Percentiles rank a stretch among this genome's conserved stretches.
Evolutionary conservation across 2,329 filamentous ascomycete genomes (phyloP).

Genomic region (Pseudohalonectria lignicola): DNA sequence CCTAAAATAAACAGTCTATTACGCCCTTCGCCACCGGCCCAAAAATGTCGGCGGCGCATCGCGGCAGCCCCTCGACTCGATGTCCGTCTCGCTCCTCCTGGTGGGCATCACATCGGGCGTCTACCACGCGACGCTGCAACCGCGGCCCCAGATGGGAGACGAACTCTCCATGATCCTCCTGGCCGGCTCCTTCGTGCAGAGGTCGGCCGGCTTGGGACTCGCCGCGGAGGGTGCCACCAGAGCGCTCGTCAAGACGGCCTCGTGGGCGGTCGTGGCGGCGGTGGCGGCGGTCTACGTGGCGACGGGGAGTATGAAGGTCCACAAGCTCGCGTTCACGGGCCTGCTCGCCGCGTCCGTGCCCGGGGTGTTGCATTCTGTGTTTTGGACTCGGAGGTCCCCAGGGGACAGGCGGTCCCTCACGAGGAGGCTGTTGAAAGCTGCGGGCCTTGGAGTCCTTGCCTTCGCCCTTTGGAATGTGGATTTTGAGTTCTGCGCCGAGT

Average conservation of each 20-base stretch:
- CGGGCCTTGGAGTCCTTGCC: slow-evolving; percentile 26
- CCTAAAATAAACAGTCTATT: too few relatives aligned
- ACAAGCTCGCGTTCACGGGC: slow-evolving; percentile 24
- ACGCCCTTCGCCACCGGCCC: too few relatives aligned
- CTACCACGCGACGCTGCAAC: slow-evolving; percentile 33
- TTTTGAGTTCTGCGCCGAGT: slow-evolving; percentile 34
- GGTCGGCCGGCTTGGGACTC: slow-evolving; percentile 31
- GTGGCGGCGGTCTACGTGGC: slow-evolving; percentile 30
- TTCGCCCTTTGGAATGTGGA: slow-evolving; percentile 48
- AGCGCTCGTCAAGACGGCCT: slow-evolving; percentile 19
- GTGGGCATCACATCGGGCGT: slow-evolving; percentile 29
- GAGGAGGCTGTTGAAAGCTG: slow-evolving; percentile 15
- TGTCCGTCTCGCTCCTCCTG: slow-evolving; percentile 26
- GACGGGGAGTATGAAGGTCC: slow-evolving; percentile 30
- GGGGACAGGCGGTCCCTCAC: slow-evolving; percentile 22
- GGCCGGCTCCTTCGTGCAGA: slow-evolving; percentile 38
- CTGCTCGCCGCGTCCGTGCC: slow-evolving; percentile 17
- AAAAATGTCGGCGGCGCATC: too few relatives aligned
- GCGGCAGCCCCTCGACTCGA: slow-evolving; percentile 29
- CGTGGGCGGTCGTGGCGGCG: slow-evolving; percentile 27
- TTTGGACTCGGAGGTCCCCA: too few relatives aligned
- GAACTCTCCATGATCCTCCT: slow-evolving; percentile 49
- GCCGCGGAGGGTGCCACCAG: slow-evolving; percentile 16
- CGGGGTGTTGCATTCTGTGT: slow-evolving; percentile 18
- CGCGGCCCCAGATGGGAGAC: slow-evolving; percentile 34